phyloP scores from a whole-genome alignment of 176 grass and related monocot species.

The Triticum monococcum region DNA sequence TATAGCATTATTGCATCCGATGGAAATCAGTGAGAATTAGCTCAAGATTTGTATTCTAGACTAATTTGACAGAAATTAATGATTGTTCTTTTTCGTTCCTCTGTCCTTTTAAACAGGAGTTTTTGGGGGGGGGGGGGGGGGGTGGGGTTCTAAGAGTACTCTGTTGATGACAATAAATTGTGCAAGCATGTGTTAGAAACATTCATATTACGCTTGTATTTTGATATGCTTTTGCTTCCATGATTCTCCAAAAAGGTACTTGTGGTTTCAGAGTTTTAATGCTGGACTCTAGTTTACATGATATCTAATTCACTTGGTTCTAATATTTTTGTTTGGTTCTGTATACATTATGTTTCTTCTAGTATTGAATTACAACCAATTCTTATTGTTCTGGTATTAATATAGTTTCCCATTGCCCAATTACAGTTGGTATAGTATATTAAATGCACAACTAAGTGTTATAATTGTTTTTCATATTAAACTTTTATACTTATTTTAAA shows the following conservation, averaged over 20 bases:
- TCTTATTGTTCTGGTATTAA: not conserved
- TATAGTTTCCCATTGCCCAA: not conserved
- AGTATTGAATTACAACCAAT: not conserved
- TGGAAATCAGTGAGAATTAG: not conserved
- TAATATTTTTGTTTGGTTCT: not conserved
- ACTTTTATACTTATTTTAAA: no score
- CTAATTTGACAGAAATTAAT: not conserved
- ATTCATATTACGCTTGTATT: not conserved
- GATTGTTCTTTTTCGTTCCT: not conserved
- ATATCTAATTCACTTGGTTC: not conserved
- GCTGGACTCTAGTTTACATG: not conserved
- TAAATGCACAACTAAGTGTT: not conserved
- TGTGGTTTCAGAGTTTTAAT: not conserved
- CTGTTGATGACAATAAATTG: not conserved
- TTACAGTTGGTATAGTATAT: not conserved
- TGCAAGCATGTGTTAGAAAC: not conserved
- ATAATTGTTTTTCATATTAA: no score
- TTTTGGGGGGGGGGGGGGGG: not conserved
- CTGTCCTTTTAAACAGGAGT: not conserved
- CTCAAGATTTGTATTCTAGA: not conserved
- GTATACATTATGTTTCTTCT: not conserved
- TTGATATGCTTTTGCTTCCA: not conserved
- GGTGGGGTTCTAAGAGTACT: not conserved
- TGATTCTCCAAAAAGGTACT: not conserved
- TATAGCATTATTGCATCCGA: not conserved